Conservation (phyloP, 441 rosid genomes). For the Euphorbia schlechtendalii region DNA sequence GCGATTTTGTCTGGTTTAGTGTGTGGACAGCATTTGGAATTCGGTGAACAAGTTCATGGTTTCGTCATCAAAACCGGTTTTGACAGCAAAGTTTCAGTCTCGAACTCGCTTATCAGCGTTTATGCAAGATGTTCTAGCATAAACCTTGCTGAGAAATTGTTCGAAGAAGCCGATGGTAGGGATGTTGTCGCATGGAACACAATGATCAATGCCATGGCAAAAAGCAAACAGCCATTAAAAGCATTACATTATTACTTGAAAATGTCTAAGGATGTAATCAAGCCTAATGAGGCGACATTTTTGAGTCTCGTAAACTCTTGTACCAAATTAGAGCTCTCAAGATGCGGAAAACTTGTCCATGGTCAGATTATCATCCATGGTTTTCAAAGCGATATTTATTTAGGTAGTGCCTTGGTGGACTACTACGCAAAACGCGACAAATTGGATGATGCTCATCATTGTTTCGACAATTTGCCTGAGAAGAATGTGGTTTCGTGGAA, state of each 20-base stretch:
- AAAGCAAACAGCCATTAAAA: conserved; percentile 33
- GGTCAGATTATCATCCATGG: conserved; percentile 38
- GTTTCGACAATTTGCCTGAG: conserved; percentile 44
- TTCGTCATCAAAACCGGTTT: conserved; percentile 47
- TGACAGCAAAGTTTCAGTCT: conserved; percentile 29
- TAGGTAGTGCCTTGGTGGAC: conserved; percentile 65
- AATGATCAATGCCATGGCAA: conserved; percentile 44
- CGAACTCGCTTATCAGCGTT: conserved; percentile 50
- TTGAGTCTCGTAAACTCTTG: conserved; percentile 41
- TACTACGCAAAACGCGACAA: conserved; percentile 57
- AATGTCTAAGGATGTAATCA: conserved; percentile 34
- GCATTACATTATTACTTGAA: conserved; percentile 38
- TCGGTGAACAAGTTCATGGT: conserved; percentile 53
- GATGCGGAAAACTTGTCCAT: conserved; percentile 51
- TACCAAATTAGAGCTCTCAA: conserved; percentile 27
- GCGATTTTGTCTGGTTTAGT: conserved; percentile 49
- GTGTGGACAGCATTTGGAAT: conserved; percentile 35
- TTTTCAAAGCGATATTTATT: conserved; percentile 37
- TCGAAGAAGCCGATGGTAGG: conserved; percentile 29
- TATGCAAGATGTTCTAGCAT: conserved; percentile 46
- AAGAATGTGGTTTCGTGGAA: conserved; percentile 81
- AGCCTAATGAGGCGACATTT: conserved; percentile 50
- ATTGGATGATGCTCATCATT: conserved; percentile 43
- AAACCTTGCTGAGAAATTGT: conserved; percentile 39
- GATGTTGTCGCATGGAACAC: conserved; percentile 77